Evolutionary conservation across 306 rosid genomes (phyloP), one percentile per base, ranked within the genome.

Genomic region (Myrica gale): DNA sequence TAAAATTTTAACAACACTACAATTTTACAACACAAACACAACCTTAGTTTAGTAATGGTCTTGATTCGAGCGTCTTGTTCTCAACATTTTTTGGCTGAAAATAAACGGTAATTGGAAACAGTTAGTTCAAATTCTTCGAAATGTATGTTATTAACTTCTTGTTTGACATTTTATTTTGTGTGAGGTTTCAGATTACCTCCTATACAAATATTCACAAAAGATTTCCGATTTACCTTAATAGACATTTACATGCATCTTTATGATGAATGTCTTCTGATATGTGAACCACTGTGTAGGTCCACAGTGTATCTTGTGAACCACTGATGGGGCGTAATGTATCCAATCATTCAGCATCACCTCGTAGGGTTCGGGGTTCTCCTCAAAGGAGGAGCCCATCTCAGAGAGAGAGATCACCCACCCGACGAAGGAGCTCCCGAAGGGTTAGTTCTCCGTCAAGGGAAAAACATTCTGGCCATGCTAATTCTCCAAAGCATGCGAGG

Each of bases 361-460:
- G 69, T 8, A 43, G 32, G 79, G 74, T 54, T 43, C 69, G 45
- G 41, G 69, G 43, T 37, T 74, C 80, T 76, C 76, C 72, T 72
- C 74, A 3, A 58, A 65, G 42, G 57, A 16, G 81, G 85, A 52
- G 79, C n/a, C 80, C 89, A 12, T 76, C 91, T 2, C 79, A 73
- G 57, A 76, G 82, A 77, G 85, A 79, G 42, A 82, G 80, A 74
- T 82, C 86, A 0, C 89, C 89, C 2, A 3, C 50, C 71, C 90
- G 81, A 39, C 87, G 84, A 13, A 82, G 88, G 54, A 71, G 72
- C 74, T 77, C 84, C 16, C 80, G 44, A 20, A 80, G 69, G 26
- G 61, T 6, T 20, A 81, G 76, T 56, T 83, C 80, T 76, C 88
- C 81, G 13, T 84, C 81, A 7, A 84, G 77, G 17, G 84, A 81